Conservation (phyloP, 2,329 filamentous ascomycete species). For the Ophiostoma quercus region DNA sequence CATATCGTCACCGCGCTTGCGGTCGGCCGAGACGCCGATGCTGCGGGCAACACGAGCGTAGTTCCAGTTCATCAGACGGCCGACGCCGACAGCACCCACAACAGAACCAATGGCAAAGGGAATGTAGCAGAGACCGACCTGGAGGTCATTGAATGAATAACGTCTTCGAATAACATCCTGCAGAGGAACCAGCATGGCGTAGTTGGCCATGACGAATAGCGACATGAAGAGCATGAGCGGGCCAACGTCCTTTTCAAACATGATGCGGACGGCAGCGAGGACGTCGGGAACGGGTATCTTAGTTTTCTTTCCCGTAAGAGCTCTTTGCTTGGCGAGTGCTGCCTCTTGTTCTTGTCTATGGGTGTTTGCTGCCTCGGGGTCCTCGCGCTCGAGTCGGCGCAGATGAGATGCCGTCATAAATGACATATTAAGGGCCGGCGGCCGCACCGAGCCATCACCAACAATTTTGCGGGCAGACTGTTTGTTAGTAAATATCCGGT, state of each 20-base stretch:
- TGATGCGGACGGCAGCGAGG: slow-evolving; percentile 33
- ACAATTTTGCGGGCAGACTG: slow-evolving; percentile 41
- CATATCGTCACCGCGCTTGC: slow-evolving; percentile 40
- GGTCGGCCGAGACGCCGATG: slow-evolving; percentile 45
- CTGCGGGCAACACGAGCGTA: slow-evolving; percentile 50
- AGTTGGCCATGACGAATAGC: slow-evolving; percentile 36
- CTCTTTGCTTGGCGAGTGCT: slow-evolving; percentile 18
- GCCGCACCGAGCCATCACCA: slow-evolving; percentile 42
- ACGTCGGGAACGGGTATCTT: slow-evolving; percentile 33
- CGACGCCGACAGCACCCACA: slow-evolving; percentile 36
- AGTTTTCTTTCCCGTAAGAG: slow-evolving; percentile 25
- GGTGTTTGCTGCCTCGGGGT: slow-evolving; percentile 25
- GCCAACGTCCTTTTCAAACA: slow-evolving; percentile 36
- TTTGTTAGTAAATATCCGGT: not conserved
- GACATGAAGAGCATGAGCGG: slow-evolving; percentile 35
- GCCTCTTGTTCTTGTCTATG: slow-evolving; percentile 19
- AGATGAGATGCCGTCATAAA: slow-evolving; percentile 24
- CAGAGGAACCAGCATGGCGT: slow-evolving; percentile 34
- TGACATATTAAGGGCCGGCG: slow-evolving; percentile 31
- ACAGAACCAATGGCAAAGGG: slow-evolving; percentile 38
- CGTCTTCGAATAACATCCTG: slow-evolving; percentile 34
- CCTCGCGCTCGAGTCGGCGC: slow-evolving; percentile 12
- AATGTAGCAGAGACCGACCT: slow-evolving; percentile 42
- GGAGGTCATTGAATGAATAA: slow-evolving; percentile 36
- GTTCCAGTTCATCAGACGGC: slow-evolving; percentile 56